These are phyloP conservation scores for Dacryopinax primogenitus DNA, from an alignment of 768 basidiomycete genomes.

Conservation along the genomic window DNA sequence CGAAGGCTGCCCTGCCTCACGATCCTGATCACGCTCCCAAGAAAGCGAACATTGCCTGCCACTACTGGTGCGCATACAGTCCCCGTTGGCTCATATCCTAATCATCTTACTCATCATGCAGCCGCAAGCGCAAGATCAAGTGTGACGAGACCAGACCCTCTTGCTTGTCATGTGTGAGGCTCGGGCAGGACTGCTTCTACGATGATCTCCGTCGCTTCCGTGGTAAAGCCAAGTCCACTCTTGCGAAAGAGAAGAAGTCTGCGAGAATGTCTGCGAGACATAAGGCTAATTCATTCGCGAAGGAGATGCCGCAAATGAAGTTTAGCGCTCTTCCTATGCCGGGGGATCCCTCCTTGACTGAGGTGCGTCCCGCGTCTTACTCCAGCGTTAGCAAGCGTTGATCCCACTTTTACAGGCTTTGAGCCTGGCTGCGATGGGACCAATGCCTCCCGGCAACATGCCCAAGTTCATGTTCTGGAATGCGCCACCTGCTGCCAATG, in stretches of 20 bases:
- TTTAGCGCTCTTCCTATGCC: background rate
- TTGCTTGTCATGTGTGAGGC: constrained; percentile 5
- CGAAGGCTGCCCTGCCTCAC: background rate
- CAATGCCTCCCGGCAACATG: constrained; percentile 1
- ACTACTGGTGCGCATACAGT: background rate
- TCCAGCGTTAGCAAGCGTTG: background rate
- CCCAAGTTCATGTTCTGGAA: constrained; percentile 9
- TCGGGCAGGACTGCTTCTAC: background rate
- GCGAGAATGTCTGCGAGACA: background rate
- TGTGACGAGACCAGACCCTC: constrained; percentile 11
- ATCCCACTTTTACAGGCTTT: background rate
- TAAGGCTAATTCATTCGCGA: background rate
- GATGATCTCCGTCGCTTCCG: constrained; percentile 8
- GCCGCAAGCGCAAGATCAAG: constrained; percentile 13
- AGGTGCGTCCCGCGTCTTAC: background rate
- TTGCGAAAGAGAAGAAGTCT: constrained; percentile 5
- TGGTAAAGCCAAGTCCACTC: background rate
- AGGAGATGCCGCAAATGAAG: background rate
- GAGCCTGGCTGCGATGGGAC: background rate
- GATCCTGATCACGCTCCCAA: constrained; percentile 2
- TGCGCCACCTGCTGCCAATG: background rate
- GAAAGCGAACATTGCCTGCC: constrained; percentile 7
- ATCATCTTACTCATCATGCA: background rate
- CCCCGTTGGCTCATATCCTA: background rate
- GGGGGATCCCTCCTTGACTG: background rate